Percentiles rank a stretch among this genome's conserved stretches.
These are phyloP conservation scores for Gliomastix tumulicola DNA, from an alignment of 2,329 filamentous ascomycete species.

Conservation along the genomic window DNA sequence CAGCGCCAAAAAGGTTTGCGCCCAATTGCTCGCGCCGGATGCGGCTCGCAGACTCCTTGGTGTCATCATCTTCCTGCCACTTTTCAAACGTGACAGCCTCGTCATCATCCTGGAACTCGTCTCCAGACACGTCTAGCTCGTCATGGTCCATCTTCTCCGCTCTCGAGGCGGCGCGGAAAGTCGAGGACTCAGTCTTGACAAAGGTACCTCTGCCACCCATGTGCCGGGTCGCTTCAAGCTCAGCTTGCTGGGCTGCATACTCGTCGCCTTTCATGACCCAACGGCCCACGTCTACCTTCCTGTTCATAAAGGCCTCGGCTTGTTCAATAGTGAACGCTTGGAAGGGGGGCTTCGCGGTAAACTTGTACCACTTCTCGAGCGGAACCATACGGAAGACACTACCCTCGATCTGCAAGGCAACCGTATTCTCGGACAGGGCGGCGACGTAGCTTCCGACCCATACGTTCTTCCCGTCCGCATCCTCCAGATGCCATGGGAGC, in stretches of 20 bases:
- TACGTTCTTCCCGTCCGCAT: slow-evolving; percentile 90
- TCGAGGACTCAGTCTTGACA: slow-evolving; percentile 63
- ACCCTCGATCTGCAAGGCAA: slow-evolving; percentile 67
- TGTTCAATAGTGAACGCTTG: slow-evolving; percentile 74
- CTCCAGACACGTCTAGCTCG: slow-evolving; percentile 59
- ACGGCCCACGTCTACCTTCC: slow-evolving; percentile 67
- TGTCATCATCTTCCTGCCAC: slow-evolving; percentile 73
- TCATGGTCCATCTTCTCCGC: slow-evolving; percentile 64
- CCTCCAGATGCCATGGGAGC: slow-evolving; percentile 92
- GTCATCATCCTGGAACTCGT: slow-evolving; percentile 84
- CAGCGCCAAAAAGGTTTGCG: slow-evolving; percentile 73
- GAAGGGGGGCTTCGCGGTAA: slow-evolving; percentile 73
- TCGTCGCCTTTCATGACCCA: slow-evolving; percentile 72
- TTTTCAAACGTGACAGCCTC: slow-evolving; percentile 72
- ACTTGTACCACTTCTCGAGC: slow-evolving; percentile 92
- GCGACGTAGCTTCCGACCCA: slow-evolving; percentile 92
- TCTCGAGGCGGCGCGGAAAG: slow-evolving; percentile 52
- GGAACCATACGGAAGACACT: slow-evolving; percentile 78
- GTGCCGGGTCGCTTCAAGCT: slow-evolving; percentile 52
- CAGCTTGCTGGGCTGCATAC: slow-evolving; percentile 46
- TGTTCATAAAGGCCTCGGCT: slow-evolving; percentile 75
- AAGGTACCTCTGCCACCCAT: slow-evolving; percentile 45
- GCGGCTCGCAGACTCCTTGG: slow-evolving; percentile 63
- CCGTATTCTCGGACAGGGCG: slow-evolving; percentile 77
- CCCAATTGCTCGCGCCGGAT: slow-evolving; percentile 78